These are phyloP conservation scores for Pseudoperonospora humuli DNA, from an alignment of 352 stramenopile species.

Conservation along the genomic window DNA sequence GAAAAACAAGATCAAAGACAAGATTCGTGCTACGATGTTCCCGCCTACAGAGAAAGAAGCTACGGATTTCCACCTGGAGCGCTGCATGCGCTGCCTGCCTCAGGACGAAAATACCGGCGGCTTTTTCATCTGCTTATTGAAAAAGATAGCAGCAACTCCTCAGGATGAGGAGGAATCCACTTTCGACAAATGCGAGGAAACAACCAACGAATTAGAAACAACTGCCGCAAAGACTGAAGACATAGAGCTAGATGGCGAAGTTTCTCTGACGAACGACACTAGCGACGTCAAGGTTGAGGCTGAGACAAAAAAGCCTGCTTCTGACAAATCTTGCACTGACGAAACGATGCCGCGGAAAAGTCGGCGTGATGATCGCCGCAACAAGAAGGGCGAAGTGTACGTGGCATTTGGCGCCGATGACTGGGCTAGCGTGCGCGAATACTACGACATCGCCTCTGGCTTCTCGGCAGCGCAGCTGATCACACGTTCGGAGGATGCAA, in stretches of 20 bases:
- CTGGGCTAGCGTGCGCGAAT: slow-evolving; percentile 56
- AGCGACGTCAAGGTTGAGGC: slow-evolving; percentile 18
- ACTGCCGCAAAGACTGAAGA: slow-evolving; percentile 17
- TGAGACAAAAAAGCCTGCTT: slow-evolving; percentile 5
- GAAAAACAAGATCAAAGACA: slow-evolving; percentile 65
- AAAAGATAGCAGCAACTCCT: slow-evolving; percentile 80
- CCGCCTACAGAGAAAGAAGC: slow-evolving; percentile 77
- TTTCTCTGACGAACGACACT: slow-evolving; percentile 4
- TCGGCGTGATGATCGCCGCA: slow-evolving; percentile 44
- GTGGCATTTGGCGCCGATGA: slow-evolving; percentile 55
- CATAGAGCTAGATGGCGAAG: slow-evolving; percentile 5
- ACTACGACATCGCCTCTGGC: slow-evolving; percentile 56
- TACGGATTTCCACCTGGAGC: slow-evolving; percentile 76
- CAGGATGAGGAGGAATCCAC: slow-evolving; percentile 18
- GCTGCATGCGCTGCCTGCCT: slow-evolving; percentile 95
- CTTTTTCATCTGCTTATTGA: slow-evolving; percentile 98
- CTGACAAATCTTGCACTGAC: slow-evolving; percentile 11
- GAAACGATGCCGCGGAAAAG: slow-evolving; percentile 20
- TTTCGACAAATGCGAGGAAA: slow-evolving; percentile 4
- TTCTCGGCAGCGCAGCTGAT: slow-evolving; percentile 82
- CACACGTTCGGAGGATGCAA: slow-evolving; percentile 80
- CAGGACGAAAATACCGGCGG: slow-evolving; percentile 95
- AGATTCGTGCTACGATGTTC: slow-evolving; percentile 86
- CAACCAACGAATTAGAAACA: slow-evolving; percentile 1
- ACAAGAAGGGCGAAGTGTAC: slow-evolving; percentile 67